Percentiles rank a stretch among this genome's conserved stretches.
phyloP scores from a whole-genome alignment of 495 filamentous ascomycete genomes.

The Neurospora sp. region DNA sequence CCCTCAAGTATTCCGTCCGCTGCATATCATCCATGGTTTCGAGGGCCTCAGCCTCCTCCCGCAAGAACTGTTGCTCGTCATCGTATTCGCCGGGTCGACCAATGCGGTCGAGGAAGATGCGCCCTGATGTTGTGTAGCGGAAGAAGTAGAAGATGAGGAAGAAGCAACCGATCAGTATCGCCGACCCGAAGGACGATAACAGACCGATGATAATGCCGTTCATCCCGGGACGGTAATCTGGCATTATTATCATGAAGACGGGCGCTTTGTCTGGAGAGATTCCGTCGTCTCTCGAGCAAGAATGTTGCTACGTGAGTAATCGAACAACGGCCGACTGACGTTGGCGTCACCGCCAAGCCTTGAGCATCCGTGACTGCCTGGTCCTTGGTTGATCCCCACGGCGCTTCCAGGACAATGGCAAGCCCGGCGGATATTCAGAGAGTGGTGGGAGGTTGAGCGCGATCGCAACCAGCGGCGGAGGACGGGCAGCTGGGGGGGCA shows the following conservation, averaged over 20 bases:
- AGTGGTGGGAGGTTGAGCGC: background rate
- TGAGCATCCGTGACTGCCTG: constrained; percentile 7
- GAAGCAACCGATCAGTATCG: constrained; percentile 67
- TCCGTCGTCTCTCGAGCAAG: background rate
- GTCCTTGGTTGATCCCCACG: background rate
- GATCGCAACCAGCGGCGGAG: background rate
- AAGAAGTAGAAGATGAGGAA: constrained; percentile 89
- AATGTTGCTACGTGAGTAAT: background rate
- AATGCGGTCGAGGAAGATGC: constrained; percentile 89
- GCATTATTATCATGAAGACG: constrained; percentile 8
- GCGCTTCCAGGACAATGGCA: background rate
- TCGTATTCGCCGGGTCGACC: constrained; percentile 93
- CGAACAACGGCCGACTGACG: constrained; percentile 9
- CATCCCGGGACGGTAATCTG: constrained; percentile 26
- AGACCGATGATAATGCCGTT: constrained; percentile 91
- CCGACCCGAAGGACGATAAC: constrained; percentile 92
- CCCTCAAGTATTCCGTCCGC: constrained; percentile 80
- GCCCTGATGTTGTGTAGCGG: constrained; percentile 74
- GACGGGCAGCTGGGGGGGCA: background rate
- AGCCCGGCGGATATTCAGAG: background rate
- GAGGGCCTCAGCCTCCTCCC: constrained; percentile 90
- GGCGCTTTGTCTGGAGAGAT: background rate
- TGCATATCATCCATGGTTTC: constrained; percentile 93
- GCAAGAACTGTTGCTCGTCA: constrained; percentile 84
- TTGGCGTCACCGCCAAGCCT: constrained; percentile 11